Conservation (phyloP, 1,284 basidiomycete species). For the Irpex sp. region DNA sequence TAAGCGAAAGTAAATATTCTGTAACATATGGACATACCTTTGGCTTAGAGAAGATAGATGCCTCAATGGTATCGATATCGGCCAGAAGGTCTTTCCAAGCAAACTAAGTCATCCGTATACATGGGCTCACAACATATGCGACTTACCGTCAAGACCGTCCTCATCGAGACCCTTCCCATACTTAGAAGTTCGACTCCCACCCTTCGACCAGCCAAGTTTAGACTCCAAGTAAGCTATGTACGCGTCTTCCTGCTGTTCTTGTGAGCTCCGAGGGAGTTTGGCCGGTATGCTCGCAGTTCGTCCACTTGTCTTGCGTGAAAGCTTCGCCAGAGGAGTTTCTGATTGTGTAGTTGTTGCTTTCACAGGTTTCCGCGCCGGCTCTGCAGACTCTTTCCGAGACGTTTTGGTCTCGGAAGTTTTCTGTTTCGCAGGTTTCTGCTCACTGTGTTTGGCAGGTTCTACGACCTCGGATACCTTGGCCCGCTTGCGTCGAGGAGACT, state of each 20-base stretch:
- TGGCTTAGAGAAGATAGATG: constrained; percentile 9
- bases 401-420: not conserved
- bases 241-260: constrained; percentile 26
- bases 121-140: not conserved
- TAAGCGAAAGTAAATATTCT: not conserved
- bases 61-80: constrained; percentile 22
- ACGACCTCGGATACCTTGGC: constrained; percentile 3
- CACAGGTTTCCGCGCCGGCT: not conserved
- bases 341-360: constrained; percentile 5
- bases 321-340: constrained; percentile 31
- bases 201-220: constrained; percentile 25
- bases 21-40: not conserved
- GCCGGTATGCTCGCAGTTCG: constrained; percentile 1
- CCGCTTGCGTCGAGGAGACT: constrained; percentile 17
- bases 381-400: not conserved
- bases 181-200: constrained; percentile 19
- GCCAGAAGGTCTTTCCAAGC: constrained; percentile 18
- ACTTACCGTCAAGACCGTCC: constrained; percentile 26
- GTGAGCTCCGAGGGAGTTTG: constrained; percentile 12
- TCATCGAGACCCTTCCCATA: constrained; percentile 23
- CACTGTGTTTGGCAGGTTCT: not conserved
- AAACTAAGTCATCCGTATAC: not conserved
- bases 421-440: constrained; percentile 5
- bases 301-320: constrained; percentile 14
- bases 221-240: constrained; percentile 27